Conservation (phyloP, 768 basidiomycete species). For the Gyrodon lividus region DNA sequence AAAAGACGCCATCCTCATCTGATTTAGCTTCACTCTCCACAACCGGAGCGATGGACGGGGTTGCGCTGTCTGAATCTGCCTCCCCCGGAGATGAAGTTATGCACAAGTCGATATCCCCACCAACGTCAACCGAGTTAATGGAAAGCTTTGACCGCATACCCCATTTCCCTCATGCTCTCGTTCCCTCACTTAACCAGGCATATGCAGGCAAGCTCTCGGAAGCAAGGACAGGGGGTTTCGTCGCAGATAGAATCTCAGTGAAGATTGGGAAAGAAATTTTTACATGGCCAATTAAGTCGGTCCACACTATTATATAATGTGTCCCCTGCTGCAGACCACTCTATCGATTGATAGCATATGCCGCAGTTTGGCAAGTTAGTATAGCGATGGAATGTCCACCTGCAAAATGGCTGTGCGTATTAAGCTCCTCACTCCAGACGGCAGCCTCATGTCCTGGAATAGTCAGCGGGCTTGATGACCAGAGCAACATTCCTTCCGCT, state of each 20-base stretch:
- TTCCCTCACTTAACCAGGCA: conserved; percentile 49
- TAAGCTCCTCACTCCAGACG: not conserved
- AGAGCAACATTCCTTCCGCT: conserved; percentile 74
- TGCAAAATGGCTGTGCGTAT: not conserved
- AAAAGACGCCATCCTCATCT: conserved; percentile 18
- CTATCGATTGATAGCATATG: conserved; percentile 7
- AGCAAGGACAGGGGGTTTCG: conserved; percentile 48
- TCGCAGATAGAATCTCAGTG: conserved; percentile 52
- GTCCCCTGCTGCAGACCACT: conserved; percentile 5
- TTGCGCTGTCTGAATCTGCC: not conserved
- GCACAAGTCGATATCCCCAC: conserved; percentile 1
- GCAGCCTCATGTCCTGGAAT: conserved; percentile 1
- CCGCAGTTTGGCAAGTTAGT: conserved; percentile 3
- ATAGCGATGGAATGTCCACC: too few species aligned
- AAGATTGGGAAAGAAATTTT: conserved; percentile 70
- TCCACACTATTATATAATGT: conserved; percentile 10
- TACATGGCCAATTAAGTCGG: conserved; percentile 41
- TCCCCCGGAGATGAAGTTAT: conserved; percentile 1
- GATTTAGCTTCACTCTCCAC: conserved; percentile 5
- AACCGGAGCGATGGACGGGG: conserved; percentile 1
- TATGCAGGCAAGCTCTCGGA: conserved; percentile 43
- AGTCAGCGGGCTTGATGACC: conserved; percentile 41
- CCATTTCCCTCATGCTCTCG: conserved; percentile 46
- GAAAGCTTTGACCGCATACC: conserved; percentile 47
- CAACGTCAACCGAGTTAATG: conserved; percentile 5